Evolutionary conservation across 129 eudicot species (phyloP).

Genomic region (Erigeron canadensis): DNA sequence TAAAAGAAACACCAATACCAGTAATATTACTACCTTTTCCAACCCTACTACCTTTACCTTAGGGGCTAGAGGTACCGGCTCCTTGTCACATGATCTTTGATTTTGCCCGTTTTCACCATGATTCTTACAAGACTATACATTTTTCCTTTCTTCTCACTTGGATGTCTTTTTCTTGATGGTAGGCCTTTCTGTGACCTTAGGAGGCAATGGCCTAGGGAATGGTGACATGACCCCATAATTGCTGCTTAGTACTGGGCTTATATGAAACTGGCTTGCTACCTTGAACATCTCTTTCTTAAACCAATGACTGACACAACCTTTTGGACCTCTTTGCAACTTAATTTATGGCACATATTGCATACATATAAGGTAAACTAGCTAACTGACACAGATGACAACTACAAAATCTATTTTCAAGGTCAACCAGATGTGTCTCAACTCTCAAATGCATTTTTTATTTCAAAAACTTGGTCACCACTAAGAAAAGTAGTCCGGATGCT

Average conservation of each 20-base stretch:
- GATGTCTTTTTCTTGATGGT: neutral
- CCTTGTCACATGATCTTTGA: too few species aligned
- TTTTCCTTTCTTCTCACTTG: slow-evolving; percentile 11
- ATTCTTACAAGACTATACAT: neutral
- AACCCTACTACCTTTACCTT: too few species aligned
- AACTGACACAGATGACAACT: neutral
- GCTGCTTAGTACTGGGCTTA: neutral
- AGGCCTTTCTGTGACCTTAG: neutral
- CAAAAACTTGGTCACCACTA: neutral
- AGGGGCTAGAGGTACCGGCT: too few species aligned
- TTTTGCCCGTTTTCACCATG: too few species aligned
- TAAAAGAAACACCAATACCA: too few species aligned
- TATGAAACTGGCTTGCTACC: neutral
- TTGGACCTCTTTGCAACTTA: neutral
- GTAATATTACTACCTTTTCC: too few species aligned
- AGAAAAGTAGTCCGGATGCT: neutral
- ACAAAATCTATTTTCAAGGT: neutral
- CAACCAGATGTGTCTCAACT: neutral
- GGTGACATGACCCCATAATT: neutral
- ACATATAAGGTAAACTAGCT: neutral
- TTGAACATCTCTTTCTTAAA: neutral
- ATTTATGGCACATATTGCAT: neutral
- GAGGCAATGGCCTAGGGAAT: neutral
- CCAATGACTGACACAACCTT: neutral
- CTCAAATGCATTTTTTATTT: neutral